phyloP scores from a whole-genome alignment of 108 stramenopile genomes.

The Parmales sp. region DNA sequence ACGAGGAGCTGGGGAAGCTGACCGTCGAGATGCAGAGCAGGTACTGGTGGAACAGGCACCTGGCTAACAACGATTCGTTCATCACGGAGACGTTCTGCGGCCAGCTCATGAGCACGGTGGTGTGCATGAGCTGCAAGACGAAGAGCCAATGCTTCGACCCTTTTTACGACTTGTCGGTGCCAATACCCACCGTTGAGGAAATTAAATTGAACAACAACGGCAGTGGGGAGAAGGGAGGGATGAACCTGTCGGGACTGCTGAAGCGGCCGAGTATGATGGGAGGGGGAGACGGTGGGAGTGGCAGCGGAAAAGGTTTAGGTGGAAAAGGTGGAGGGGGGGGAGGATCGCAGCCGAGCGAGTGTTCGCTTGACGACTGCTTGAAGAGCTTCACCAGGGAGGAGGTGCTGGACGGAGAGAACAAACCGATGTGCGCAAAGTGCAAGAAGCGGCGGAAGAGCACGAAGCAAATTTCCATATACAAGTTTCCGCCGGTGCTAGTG shows the following conservation, averaged over 20 bases:
- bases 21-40: constrained; percentile 15
- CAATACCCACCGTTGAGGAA: constrained; percentile 17
- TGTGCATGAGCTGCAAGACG: constrained; percentile 27
- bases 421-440: constrained; percentile 10
- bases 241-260: neutral
- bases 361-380: constrained; percentile 16
- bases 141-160: constrained; percentile 30
- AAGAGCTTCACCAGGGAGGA: constrained; percentile 8
- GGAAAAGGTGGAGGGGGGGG: neutral
- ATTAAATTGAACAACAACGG: neutral
- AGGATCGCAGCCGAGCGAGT: too few species aligned
- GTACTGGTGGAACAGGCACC: constrained; percentile 20
- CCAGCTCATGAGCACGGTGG: constrained; percentile 31
- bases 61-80: constrained; percentile 17
- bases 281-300: neutral
- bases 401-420: constrained; percentile 12
- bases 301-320: neutral
- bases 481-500: constrained; percentile 19
- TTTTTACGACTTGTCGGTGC: constrained; percentile 33
- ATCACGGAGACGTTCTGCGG: constrained; percentile 36
- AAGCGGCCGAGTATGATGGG: neutral
- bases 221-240: neutral
- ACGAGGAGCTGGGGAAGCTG: constrained; percentile 18
- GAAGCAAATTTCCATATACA: neutral
- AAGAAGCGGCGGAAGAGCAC: constrained; percentile 8